Percentiles rank a stretch among this genome's conserved stretches.
Conservation (phyloP, 2,329 filamentous ascomycete species). For the Lachnellula subtilissima region DNA sequence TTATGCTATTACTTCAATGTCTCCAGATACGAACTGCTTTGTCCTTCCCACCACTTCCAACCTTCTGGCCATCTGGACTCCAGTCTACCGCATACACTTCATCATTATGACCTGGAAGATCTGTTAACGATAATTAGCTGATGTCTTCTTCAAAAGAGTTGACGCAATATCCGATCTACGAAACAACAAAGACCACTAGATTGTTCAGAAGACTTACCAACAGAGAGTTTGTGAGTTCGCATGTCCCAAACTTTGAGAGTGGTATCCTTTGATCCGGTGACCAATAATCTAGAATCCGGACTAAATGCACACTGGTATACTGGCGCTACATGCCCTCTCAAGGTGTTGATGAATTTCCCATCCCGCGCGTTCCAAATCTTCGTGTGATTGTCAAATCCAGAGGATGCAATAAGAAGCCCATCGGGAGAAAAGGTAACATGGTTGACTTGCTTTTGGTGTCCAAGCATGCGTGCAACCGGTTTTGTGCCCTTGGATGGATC, state of each 20-base stretch:
- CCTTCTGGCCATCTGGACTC: constrained; percentile 83
- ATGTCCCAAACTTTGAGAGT: constrained; percentile 96
- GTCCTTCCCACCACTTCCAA: constrained; percentile 90
- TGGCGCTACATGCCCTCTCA: constrained; percentile 83
- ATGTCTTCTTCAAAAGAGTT: not conserved
- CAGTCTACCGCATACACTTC: constrained; percentile 94
- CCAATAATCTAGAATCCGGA: constrained; percentile 82
- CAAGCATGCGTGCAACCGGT: constrained; percentile 80
- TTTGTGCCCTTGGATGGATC: constrained; percentile 74
- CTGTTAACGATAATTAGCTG: constrained; percentile 39
- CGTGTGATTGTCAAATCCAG: constrained; percentile 90
- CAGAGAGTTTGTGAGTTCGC: constrained; percentile 71
- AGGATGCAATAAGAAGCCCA: constrained; percentile 78
- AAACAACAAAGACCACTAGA: not conserved
- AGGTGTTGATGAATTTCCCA: constrained; percentile 76
- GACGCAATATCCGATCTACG: not conserved
- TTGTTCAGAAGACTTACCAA: constrained; percentile 27
- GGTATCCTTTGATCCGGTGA: constrained; percentile 77
- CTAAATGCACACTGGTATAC: constrained; percentile 94
- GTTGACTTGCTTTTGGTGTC: constrained; percentile 95
- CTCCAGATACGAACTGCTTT: constrained; percentile 69
- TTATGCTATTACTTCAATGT: constrained; percentile 38
- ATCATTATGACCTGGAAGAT: constrained; percentile 85
- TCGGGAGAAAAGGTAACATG: constrained; percentile 93
- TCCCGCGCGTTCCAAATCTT: constrained; percentile 82